Conservation (phyloP, 495 filamentous ascomycete genomes). For the Aspergillus funiculosus region DNA sequence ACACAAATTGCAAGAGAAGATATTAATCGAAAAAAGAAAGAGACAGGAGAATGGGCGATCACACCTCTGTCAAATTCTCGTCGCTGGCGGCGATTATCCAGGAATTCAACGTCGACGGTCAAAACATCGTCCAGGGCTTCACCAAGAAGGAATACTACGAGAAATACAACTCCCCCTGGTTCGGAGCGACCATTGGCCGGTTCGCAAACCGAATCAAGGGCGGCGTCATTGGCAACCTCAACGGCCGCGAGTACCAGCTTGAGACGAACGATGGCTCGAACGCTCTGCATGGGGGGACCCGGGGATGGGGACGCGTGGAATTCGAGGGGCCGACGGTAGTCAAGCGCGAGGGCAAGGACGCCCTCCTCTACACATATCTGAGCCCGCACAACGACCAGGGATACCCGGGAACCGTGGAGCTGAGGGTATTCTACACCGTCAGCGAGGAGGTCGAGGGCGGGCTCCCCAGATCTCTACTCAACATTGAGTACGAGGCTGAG, state of each 20-base stretch:
- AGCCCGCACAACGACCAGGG: conserved; percentile 76
- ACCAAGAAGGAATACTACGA: conserved; percentile 65
- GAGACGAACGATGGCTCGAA: conserved; percentile 72
- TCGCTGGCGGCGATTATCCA: conserved; percentile 86
- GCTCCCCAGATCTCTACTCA: conserved; percentile 57
- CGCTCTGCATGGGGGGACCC: conserved; percentile 71
- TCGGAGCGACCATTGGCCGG: conserved; percentile 90
- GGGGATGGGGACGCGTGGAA: conserved; percentile 78
- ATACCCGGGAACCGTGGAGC: conserved; percentile 78
- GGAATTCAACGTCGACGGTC: conserved; percentile 64
- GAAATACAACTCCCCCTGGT: conserved; percentile 67
- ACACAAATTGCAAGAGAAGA: not conserved
- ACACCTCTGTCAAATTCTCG: conserved; percentile 54
- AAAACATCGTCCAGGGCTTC: conserved; percentile 86
- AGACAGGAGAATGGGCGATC: conserved; percentile 13
- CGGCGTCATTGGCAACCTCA: conserved; percentile 65
- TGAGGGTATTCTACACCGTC: conserved; percentile 70
- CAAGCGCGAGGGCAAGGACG: conserved; percentile 62
- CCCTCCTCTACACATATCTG: conserved; percentile 65
- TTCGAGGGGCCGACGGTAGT: conserved; percentile 72
- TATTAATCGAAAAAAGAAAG: not conserved
- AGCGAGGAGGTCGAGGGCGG: conserved; percentile 55
- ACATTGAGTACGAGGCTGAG: conserved; percentile 84
- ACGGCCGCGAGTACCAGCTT: conserved; percentile 63
- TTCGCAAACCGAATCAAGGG: conserved; percentile 79